Conservation (phyloP, 2,329 filamentous ascomycete species). For the Ophiostoma quercus region DNA sequence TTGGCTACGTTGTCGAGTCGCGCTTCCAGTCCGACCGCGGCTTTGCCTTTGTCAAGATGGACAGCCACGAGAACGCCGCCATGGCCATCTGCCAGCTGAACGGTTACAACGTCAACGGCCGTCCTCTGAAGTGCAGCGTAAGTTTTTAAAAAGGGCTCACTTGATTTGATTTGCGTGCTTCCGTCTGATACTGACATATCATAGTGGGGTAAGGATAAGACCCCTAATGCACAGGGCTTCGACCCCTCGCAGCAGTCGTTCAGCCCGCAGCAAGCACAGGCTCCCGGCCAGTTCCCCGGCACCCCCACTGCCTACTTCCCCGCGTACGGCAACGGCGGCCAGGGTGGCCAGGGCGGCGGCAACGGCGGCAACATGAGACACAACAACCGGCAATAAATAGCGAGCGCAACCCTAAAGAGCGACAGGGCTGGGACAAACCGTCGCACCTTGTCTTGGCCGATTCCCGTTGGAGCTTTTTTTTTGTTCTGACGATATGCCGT, state of each 20-base stretch:
- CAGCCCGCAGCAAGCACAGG: constrained; percentile 69
- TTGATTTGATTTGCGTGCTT: background rate
- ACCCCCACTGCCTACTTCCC: constrained; percentile 82
- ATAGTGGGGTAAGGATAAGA: constrained; percentile 99
- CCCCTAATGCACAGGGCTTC: constrained; percentile 72
- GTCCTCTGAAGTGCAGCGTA: constrained; percentile 97
- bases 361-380: constrained; percentile 31
- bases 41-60: constrained; percentile 99
- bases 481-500: background rate
- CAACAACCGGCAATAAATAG: constrained; percentile 54
- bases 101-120: constrained; percentile 95
- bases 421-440: background rate
- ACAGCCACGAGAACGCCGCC: constrained; percentile 93
- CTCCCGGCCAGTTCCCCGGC: constrained; percentile 62
- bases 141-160: constrained; percentile 39
- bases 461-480: background rate
- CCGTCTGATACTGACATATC: constrained; percentile 13
- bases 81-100: constrained; percentile 98
- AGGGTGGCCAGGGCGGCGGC: constrained; percentile 38
- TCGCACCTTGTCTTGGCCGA: background rate
- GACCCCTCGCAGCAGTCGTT: constrained; percentile 64
- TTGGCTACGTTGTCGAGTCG: constrained; percentile 94
- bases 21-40: constrained; percentile 96
- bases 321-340: constrained; percentile 71
- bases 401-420: background rate